Conservation (phyloP, 352 stramenopile species). For the Phytophthora fragariae region DNA sequence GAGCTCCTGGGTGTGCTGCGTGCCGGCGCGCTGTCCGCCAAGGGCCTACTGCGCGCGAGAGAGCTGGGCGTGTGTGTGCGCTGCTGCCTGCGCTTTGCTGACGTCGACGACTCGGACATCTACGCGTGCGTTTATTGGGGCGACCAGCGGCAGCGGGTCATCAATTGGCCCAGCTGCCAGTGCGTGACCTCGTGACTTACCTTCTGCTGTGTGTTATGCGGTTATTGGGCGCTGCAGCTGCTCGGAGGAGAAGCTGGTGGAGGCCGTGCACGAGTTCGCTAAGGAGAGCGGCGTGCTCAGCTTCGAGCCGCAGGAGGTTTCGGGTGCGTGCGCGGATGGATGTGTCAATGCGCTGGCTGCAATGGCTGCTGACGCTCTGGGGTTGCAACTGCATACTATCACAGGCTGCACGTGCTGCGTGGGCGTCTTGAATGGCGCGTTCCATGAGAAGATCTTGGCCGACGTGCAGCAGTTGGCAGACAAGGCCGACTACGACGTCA, state of each 20-base stretch:
- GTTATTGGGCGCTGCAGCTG: slow-evolving; percentile 14
- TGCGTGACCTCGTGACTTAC: slow-evolving; percentile 13
- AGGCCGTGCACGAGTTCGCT: slow-evolving; percentile 31
- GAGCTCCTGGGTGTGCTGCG: slow-evolving; percentile 34
- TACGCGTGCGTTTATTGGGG: slow-evolving; percentile 57
- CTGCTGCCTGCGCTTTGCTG: slow-evolving; percentile 73
- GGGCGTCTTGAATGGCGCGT: slow-evolving; percentile 58
- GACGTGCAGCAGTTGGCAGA: slow-evolving; percentile 49
- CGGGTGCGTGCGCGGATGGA: slow-evolving; percentile 16
- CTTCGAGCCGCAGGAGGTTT: slow-evolving; percentile 28
- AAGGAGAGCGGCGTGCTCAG: slow-evolving; percentile 31
- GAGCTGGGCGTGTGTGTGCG: slow-evolving; percentile 62
- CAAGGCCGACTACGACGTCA: slow-evolving; percentile 66
- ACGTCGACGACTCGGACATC: slow-evolving; percentile 48
- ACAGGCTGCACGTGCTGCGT: slow-evolving; percentile 76
- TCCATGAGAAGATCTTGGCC: slow-evolving; percentile 54
- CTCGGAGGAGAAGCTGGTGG: slow-evolving; percentile 43
- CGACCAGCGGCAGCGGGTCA: neutral
- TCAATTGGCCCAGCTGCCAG: slow-evolving; percentile 9
- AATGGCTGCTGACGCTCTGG: neutral
- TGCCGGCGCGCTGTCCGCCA: slow-evolving; percentile 39
- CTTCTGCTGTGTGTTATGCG: neutral
- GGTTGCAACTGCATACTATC: slow-evolving; percentile 1
- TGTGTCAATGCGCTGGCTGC: slow-evolving; percentile 5
- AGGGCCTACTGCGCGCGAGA: slow-evolving; percentile 23